These are phyloP conservation scores for Vinca minor DNA, from an alignment of 257 asterid genomes.

Conservation along the genomic window DNA sequence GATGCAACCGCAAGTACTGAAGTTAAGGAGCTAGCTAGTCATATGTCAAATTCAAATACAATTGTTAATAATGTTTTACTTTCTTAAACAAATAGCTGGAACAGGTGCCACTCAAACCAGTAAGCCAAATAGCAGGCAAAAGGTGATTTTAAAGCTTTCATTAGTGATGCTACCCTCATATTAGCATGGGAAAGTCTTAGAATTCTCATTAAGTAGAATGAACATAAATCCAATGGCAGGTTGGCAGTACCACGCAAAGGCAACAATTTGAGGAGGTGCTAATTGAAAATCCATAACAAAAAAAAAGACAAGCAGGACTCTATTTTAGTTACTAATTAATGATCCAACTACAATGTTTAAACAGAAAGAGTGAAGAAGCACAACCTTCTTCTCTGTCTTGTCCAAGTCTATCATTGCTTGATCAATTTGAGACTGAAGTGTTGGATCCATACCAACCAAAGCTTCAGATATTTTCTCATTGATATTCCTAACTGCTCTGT, in stretches of 20 bases:
- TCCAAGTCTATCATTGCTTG: conserved; percentile 98
- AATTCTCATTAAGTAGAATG: not conserved
- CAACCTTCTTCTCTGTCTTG: conserved; percentile 92
- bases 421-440: conserved; percentile 93
- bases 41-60: too few relatives aligned
- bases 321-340: not conserved
- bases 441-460: conserved; percentile 97
- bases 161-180: not conserved
- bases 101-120: not conserved
- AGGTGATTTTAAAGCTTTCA: not conserved
- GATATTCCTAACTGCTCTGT: conserved; percentile 80
- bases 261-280: not conserved
- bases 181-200: not conserved
- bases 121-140: not conserved
- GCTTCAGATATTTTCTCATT: conserved; percentile 96
- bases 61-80: not conserved
- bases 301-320: not conserved
- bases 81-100: not conserved
- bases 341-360: not conserved
- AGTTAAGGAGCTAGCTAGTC: not conserved
- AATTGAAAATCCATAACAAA: not conserved
- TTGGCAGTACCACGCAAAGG: not conserved
- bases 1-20: not conserved
- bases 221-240: not conserved
- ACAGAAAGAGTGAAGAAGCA: not conserved